phyloP scores from a whole-genome alignment of 331 rosid genomes.

The Arachis monticola region DNA sequence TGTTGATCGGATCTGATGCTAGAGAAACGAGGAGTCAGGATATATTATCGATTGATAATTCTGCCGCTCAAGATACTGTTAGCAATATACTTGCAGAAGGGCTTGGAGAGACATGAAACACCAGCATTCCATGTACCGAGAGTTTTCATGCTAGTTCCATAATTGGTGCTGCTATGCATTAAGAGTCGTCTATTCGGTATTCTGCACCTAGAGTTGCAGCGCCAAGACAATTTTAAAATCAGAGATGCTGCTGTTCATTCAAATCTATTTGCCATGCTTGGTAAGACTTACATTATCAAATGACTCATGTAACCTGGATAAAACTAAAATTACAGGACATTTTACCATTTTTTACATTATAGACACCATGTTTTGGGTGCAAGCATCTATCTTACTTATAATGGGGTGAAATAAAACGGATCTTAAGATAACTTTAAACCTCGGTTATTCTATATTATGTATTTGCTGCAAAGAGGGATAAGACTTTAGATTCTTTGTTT shows the following conservation, averaged over 20 bases:
- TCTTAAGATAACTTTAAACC: slow-evolving; percentile 12
- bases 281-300: slow-evolving; percentile 30
- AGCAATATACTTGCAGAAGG: slow-evolving; percentile 74
- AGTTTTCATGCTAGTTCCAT: slow-evolving; percentile 23
- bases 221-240: slow-evolving; percentile 17
- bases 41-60: slow-evolving; percentile 35
- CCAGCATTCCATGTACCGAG: slow-evolving; percentile 26
- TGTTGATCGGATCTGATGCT: slow-evolving; percentile 68
- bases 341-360: neutral
- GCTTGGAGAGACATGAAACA: slow-evolving; percentile 48
- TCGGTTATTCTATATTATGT: neutral
- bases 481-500: slow-evolving; percentile 2
- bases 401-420: slow-evolving; percentile 6
- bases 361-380: slow-evolving; percentile 15
- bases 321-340: slow-evolving; percentile 7
- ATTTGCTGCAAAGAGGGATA: slow-evolving; percentile 18
- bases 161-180: slow-evolving; percentile 11
- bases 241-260: slow-evolving; percentile 10
- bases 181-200: slow-evolving; percentile 10
- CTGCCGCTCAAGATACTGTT: slow-evolving; percentile 53
- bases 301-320: slow-evolving; percentile 6
- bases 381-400: slow-evolving; percentile 1
- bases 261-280: slow-evolving; percentile 27
- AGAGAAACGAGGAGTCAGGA: slow-evolving; percentile 41
- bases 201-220: slow-evolving; percentile 23